Evolutionary conservation across 352 stramenopile genomes (phyloP).

Genomic region (Phytophthora hibernalis): DNA sequence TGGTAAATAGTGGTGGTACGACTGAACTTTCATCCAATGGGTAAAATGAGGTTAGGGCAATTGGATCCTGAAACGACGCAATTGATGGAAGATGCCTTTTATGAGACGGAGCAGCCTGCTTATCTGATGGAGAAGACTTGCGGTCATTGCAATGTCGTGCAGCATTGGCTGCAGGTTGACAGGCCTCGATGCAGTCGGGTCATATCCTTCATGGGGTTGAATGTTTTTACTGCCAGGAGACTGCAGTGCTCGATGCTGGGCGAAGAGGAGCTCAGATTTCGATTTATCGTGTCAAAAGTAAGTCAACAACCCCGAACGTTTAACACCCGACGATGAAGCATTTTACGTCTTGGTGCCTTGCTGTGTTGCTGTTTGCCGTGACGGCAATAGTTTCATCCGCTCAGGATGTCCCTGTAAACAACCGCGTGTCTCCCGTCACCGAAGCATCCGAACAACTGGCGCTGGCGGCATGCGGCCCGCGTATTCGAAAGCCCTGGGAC

Average conservation of each 20-base stretch:
- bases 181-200: constrained; percentile 23
- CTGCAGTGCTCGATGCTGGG: not conserved
- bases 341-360: constrained; percentile 6
- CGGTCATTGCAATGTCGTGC: constrained; percentile 15
- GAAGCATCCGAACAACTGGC: constrained; percentile 39
- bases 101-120: constrained; percentile 25
- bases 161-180: constrained; percentile 16
- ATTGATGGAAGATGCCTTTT: constrained; percentile 24
- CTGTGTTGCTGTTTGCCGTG: constrained; percentile 10
- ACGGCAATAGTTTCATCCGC: constrained; percentile 7
- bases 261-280: constrained; percentile 30
- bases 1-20: not conserved
- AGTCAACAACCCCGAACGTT: constrained; percentile 1
- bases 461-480: constrained; percentile 56
- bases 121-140: constrained; percentile 27
- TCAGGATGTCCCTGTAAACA: constrained; percentile 21
- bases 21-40: constrained; percentile 25
- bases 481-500: constrained; percentile 85
- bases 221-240: constrained; percentile 11
- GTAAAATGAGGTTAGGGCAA: not conserved
- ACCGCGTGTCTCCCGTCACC: constrained; percentile 1
- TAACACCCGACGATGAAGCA: constrained; percentile 27
- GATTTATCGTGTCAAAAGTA: constrained; percentile 22
- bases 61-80: constrained; percentile 13
- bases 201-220: constrained; percentile 24